phyloP scores from a whole-genome alignment of 208 protist genomes.

The Acanthamoeba healyi region DNA sequence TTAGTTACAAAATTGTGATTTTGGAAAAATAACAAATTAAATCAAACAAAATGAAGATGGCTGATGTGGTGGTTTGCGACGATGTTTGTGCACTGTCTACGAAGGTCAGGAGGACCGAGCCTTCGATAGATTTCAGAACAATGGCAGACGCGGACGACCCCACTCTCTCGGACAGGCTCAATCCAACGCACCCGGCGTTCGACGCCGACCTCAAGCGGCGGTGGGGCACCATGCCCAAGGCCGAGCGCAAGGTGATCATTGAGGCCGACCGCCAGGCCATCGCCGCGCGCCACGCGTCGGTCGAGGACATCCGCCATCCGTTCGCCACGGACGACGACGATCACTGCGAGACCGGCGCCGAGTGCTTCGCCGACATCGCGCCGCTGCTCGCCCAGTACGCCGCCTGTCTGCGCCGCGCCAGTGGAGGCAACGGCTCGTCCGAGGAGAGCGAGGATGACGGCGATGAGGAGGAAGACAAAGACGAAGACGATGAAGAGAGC shows the following conservation, averaged over 20 bases:
- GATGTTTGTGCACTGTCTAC: too few species aligned
- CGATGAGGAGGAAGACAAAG: too few species aligned
- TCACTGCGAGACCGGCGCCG: constrained; percentile 47
- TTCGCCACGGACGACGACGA: constrained; percentile 20
- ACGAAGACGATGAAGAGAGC: not conserved
- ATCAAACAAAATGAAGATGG: too few species aligned
- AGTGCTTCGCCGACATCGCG: not conserved
- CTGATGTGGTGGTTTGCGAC: too few species aligned
- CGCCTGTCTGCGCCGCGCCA: not conserved
- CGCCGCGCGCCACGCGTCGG: constrained; percentile 13
- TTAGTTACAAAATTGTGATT: too few species aligned
- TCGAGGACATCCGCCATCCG: constrained; percentile 29
- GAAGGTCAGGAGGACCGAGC: too few species aligned
- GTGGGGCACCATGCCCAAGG: constrained; percentile 29
- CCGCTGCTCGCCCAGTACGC: constrained; percentile 8
- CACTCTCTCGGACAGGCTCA: constrained; percentile 6
- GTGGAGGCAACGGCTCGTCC: too few species aligned
- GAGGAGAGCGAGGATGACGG: not conserved
- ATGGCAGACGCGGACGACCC: not conserved
- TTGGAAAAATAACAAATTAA: too few species aligned
- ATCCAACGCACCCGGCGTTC: not conserved
- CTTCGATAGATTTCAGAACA: too few species aligned
- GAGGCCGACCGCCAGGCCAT: constrained; percentile 25
- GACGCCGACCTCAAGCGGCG: constrained; percentile 27
- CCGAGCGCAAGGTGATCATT: constrained; percentile 31